Evolutionary conservation across 176 grass and related monocot genomes (phyloP).

Genomic region (Musa itinerans): DNA sequence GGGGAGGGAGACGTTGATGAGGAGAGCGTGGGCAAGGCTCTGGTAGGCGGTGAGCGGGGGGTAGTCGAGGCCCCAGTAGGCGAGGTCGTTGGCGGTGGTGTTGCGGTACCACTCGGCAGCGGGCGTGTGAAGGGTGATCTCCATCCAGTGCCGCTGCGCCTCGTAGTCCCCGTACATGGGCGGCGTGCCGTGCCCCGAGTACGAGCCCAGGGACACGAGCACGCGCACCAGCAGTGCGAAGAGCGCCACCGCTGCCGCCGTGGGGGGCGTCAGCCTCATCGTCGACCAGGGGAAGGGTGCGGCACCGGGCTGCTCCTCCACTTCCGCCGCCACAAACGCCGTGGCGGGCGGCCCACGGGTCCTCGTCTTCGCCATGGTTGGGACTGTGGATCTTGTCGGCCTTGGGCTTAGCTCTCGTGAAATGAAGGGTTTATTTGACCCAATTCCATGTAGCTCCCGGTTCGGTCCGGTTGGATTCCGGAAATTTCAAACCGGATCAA

Average conservation of each 20-base stretch:
- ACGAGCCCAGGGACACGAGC: conserved; percentile 74
- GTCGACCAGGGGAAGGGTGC: conserved; percentile 31
- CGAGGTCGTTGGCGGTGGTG: conserved; percentile 69
- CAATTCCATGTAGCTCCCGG: not conserved
- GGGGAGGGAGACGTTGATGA: conserved; percentile 70
- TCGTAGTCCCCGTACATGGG: conserved; percentile 92
- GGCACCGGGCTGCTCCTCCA: not conserved
- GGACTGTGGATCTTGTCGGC: not conserved
- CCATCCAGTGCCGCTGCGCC: conserved; percentile 98
- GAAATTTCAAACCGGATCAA: not conserved
- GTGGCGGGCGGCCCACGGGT: conserved; percentile 15
- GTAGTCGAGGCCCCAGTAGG: conserved; percentile 97
- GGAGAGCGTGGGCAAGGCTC: conserved; percentile 60
- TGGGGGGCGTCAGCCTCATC: conserved; percentile 24
- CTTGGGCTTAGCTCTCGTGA: not conserved
- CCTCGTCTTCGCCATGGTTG: conserved; percentile 36
- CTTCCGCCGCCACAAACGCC: conserved; percentile 1
- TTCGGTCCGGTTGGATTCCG: too few species aligned
- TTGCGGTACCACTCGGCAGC: conserved; percentile 73
- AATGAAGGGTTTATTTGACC: not conserved
- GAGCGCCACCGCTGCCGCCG: conserved; percentile 40
- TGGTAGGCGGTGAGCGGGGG: conserved; percentile 94
- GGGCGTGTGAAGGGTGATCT: conserved; percentile 78
- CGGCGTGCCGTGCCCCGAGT: conserved; percentile 62
- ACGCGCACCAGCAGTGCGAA: conserved; percentile 64